Percentiles rank a stretch among this genome's conserved stretches.
Evolutionary conservation across 176 grass and related monocot genomes (phyloP).

Genomic region (Oryza glaberrima): DNA sequence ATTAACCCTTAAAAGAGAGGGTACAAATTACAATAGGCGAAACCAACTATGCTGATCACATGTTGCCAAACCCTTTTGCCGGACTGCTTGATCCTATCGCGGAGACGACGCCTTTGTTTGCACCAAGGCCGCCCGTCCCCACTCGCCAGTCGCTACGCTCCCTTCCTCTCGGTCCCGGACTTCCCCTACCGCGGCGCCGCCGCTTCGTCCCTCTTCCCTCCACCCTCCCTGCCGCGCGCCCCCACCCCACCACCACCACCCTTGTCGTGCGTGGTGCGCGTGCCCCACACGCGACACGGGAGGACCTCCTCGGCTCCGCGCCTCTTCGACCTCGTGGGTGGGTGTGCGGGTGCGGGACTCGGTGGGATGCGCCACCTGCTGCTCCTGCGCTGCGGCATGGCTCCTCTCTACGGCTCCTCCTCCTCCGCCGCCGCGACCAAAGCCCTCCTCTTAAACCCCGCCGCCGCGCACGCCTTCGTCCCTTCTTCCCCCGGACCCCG

Average conservation of each 20-base stretch:
- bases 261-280: neutral
- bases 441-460: slow-evolving; percentile 41
- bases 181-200: no score
- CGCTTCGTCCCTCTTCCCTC: neutral
- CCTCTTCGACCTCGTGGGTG: slow-evolving; percentile 1
- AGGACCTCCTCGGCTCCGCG: neutral
- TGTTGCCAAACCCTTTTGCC: no score
- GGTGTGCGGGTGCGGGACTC: neutral
- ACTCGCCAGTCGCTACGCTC: neutral
- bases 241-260: neutral
- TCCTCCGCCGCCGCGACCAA: slow-evolving; percentile 39
- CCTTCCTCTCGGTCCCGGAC: no score
- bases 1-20: no score
- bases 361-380: slow-evolving; percentile 50
- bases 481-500: neutral
- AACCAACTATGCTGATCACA: no score
- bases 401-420: slow-evolving; percentile 38
- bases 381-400: slow-evolving; percentile 45
- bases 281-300: neutral
- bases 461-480: slow-evolving; percentile 27
- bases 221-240: neutral
- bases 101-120: no score
- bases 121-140: neutral
- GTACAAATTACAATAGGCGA: no score
- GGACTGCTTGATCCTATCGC: no score